Evolutionary conservation across 2,329 filamentous ascomycete genomes (phyloP), one percentile per base, ranked within the genome.

Genomic region (Xylariaceae sp.): DNA sequence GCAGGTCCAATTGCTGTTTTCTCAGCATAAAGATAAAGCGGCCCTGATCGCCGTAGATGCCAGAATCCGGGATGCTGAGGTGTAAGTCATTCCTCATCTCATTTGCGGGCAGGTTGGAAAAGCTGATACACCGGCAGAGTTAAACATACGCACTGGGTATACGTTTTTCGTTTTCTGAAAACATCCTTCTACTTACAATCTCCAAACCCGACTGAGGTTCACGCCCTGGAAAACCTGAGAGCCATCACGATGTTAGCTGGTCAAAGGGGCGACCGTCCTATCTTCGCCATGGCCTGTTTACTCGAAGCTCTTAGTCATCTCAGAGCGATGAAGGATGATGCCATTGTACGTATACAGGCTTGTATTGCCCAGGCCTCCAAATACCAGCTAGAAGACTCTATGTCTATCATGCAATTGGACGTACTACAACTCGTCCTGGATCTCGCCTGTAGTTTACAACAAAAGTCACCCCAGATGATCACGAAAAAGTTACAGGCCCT

Each of bases 291-390:
- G 43, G 81, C 84, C 9, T 83, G 82, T 10, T 73, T 87, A 3
- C 72, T 91, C 6, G 86, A 91, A 67, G 86, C 85, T 0, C 75
- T 91, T 47, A 78, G 86, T 1, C 80, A 89, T 58, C 73, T 92
- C 46, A 83, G 82, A 56, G 80, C 80, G 7, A 78, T 78, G 56
- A 83, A 82, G 48, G 74, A 83, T 9, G 86, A 89, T 55, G 80
- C 80, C 55, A 72, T 86, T n/a, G 83, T 88, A 58, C 80, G 85
- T 54, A 83, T 89, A 30, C 86, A 90, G 63, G 77, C 80, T 42
- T 88, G 87, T 49, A 80, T 92, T 59, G 88, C 88, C n/a, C 80
- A 85, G 47, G 87, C 85, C 5, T 77, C 85, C 54, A 88, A 86
- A 61, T 80, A 85, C 50, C 88, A 92, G 65, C 74, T 88, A 10